Evolutionary conservation across 441 rosid genomes (phyloP).

Genomic region (Biscutella laevigata): DNA sequence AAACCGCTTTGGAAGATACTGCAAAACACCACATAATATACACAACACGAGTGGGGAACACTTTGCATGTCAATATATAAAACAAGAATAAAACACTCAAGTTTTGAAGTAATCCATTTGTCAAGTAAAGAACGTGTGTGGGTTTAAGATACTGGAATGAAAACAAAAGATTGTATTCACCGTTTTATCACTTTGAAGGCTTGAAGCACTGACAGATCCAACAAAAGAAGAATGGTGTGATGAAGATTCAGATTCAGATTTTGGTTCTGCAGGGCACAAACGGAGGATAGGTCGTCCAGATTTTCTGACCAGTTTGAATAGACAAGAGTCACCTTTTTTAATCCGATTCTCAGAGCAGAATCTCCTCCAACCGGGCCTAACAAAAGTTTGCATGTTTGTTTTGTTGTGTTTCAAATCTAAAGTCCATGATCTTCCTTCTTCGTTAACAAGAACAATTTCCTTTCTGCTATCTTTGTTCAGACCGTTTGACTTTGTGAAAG

Average conservation of each 20-base stretch:
- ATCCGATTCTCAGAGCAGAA: constrained; percentile 18
- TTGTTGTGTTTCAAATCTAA: background rate
- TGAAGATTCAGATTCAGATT: constrained; percentile 3
- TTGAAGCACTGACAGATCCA: background rate
- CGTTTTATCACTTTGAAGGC: background rate
- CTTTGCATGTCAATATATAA: background rate
- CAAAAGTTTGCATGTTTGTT: background rate
- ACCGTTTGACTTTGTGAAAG: constrained; percentile 9
- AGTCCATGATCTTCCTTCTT: constrained; percentile 8
- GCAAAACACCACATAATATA: background rate
- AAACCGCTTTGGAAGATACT: constrained; percentile 11
- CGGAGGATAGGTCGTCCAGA: background rate
- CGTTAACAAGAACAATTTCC: constrained; percentile 1
- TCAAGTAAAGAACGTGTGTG: background rate
- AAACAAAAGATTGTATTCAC: constrained; percentile 3
- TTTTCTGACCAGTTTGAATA: constrained; percentile 4
- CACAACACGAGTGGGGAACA: background rate
- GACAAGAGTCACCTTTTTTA: background rate
- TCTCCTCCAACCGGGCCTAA: constrained; percentile 15
- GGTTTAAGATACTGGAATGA: background rate
- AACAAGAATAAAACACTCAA: background rate
- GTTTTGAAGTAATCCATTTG: background rate
- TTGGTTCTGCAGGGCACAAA: background rate
- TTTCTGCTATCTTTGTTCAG: constrained; percentile 5
- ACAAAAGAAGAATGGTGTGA: background rate